These are phyloP conservation scores for Corymbia citriodora DNA, from an alignment of 441 rosid genomes.

Conservation along the genomic window DNA sequence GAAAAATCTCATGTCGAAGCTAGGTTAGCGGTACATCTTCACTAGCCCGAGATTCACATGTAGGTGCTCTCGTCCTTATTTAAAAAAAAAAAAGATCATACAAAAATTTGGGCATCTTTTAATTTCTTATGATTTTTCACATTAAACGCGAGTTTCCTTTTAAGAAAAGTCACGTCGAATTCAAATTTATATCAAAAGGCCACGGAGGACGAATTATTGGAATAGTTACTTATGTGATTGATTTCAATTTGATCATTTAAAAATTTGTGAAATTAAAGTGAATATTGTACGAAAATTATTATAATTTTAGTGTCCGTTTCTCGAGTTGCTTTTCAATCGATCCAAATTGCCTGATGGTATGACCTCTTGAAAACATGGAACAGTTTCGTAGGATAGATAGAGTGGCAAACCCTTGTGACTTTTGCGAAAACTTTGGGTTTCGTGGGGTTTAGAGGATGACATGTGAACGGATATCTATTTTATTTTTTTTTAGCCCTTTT, in stretches of 20 bases:
- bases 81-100: too few relatives aligned
- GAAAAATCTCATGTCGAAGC: background rate
- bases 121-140: too few relatives aligned
- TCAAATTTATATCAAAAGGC: too few relatives aligned
- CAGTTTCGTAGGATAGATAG: background rate
- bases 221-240: too few relatives aligned
- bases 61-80: background rate
- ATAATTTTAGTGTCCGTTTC: fast-evolving
- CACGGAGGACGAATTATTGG: fast-evolving
- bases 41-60: background rate
- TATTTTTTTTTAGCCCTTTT: background rate
- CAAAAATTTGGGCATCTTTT: background rate
- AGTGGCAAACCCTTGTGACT: background rate
- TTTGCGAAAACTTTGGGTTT: background rate
- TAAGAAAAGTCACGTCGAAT: fast-evolving
- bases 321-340: background rate
- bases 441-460: background rate
- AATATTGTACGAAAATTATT: too few relatives aligned
- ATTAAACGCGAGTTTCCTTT: too few relatives aligned
- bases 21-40: background rate
- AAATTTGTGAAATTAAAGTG: fast-evolving
- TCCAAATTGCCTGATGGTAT: background rate
- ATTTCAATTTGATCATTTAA: fast-evolving
- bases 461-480: background rate
- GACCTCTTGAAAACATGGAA: too few relatives aligned